Percentiles rank a stretch among this genome's conserved stretches.
phyloP scores from a whole-genome alignment of 257 asterid species.

The Cinchona pubescens region DNA sequence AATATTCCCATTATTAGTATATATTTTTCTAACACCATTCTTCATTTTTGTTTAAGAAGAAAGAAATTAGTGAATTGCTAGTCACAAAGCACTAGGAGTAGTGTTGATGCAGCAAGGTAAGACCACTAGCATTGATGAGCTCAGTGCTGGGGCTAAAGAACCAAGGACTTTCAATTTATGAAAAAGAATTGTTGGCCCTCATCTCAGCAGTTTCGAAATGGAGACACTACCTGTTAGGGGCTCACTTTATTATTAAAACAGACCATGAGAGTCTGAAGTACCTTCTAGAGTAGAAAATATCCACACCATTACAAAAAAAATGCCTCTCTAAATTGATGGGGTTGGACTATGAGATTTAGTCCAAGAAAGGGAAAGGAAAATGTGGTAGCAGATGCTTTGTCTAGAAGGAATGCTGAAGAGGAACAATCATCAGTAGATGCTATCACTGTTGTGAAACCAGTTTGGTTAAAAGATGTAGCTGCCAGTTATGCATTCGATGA shows the following conservation, averaged over 20 bases:
- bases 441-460: background rate
- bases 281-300: background rate
- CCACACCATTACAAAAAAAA: background rate
- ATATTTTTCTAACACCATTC: too few relatives aligned
- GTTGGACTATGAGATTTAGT: background rate
- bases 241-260: background rate
- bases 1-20: too few relatives aligned
- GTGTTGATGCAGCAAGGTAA: too few relatives aligned
- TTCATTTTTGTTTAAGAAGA: too few relatives aligned
- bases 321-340: constrained; percentile 1
- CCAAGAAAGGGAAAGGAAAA: background rate
- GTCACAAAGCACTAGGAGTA: too few relatives aligned
- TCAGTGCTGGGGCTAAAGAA: background rate
- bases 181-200: background rate
- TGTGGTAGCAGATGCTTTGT: constrained; percentile 2
- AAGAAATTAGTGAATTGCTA: too few relatives aligned
- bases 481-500: background rate
- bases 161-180: background rate
- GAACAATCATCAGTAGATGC: too few relatives aligned
- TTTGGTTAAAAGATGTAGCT: background rate
- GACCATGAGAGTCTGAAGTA: background rate
- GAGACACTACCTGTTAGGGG: background rate
- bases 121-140: background rate
- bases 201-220: background rate
- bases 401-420: background rate